Evolutionary conservation across 2,329 filamentous ascomycete species (phyloP).

Genomic region (Ceratocystis cubensis): DNA sequence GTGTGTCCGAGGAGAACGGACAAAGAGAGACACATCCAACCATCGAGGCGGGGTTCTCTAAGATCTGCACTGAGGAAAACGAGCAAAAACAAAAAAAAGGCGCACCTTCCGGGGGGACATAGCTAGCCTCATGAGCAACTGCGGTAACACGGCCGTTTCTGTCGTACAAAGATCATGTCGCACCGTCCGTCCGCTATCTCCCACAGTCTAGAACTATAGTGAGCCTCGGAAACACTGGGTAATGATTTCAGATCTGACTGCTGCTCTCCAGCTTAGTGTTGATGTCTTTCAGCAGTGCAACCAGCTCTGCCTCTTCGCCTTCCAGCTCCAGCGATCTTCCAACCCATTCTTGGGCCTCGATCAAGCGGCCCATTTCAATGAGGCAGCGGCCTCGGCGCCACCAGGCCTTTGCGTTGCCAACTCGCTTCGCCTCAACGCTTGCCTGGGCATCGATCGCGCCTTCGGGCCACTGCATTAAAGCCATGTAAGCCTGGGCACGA

Average conservation of each 20-base stretch:
- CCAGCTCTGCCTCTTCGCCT: conserved; percentile 53
- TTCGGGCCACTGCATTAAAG: conserved; percentile 67
- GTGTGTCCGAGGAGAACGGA: background rate
- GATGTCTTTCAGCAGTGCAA: conserved; percentile 51
- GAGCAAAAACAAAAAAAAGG: background rate
- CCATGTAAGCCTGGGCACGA: conserved; percentile 82
- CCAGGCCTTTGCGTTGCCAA: conserved; percentile 89
- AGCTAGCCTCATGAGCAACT: background rate
- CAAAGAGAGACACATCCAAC: background rate
- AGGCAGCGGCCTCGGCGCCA: conserved; percentile 77
- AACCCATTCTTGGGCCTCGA: conserved; percentile 73
- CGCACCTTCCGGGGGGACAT: background rate
- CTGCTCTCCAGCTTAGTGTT: conserved; percentile 35
- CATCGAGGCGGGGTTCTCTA: background rate
- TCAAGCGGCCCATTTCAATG: conserved; percentile 76
- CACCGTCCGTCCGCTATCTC: background rate
- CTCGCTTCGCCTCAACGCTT: conserved; percentile 74
- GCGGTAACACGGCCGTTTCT: background rate
- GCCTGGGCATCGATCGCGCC: conserved; percentile 77
- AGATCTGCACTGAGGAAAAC: background rate
- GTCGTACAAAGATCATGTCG: background rate
- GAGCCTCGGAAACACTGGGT: background rate
- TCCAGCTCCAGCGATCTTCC: conserved; percentile 69
- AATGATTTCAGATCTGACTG: background rate
- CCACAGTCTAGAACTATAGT: background rate